Base-by-base conservation (phyloP, 108 stramenopile genomes). In the Conticribra weissflogii region DNA sequence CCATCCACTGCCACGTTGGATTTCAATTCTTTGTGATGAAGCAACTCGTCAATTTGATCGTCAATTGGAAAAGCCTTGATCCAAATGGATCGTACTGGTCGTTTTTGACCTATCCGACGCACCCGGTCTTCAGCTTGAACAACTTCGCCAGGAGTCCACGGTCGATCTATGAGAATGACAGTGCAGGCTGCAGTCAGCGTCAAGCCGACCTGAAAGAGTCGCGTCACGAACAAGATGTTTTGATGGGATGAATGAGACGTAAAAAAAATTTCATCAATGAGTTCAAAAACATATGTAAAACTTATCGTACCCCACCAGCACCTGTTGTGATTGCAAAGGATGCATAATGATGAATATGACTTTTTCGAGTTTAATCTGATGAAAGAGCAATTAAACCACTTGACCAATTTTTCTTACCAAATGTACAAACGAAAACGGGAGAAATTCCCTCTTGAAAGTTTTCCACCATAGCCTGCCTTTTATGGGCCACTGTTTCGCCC, bases 171-270 rank as follows among this genome's bases (percentile, higher is more conserved):
- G 15, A 91, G 73, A 63, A 95, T 86, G 16, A 95, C 79, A 4
- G 91, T 92, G 23, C 83, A 71, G 1, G 94, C 94, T 33, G 85
- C 85, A 25, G 94, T 95, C 46, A 95, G 72, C 1, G 94, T 95
- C 17, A 95, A 56, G 19, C 94, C 94, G 23, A 90, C 36, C 36
- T 41, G 12, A 41, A n/a, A n/a, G n/a, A n/a, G n/a, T n/a, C n/a
- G n/a, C n/a, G n/a, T n/a, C n/a, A n/a, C n/a, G n/a, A n/a, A n/a
- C n/a, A n/a, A n/a, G n/a, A n/a, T n/a, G n/a, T n/a, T n/a, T n/a
- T n/a, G n/a, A n/a, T n/a, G n/a, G n/a, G n/a, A n/a, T n/a, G n/a
- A n/a, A n/a, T n/a, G n/a, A 41, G 12, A 41, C 5, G 5, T 41
- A 41, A 12, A 5, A 41, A 41, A 41, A 41, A 41, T 12, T 41